Percentiles rank a stretch among this genome's conserved stretches.
These are phyloP conservation scores for Candida freyschussii DNA, from an alignment of 1,139 yeast genomes.

Conservation along the genomic window DNA sequence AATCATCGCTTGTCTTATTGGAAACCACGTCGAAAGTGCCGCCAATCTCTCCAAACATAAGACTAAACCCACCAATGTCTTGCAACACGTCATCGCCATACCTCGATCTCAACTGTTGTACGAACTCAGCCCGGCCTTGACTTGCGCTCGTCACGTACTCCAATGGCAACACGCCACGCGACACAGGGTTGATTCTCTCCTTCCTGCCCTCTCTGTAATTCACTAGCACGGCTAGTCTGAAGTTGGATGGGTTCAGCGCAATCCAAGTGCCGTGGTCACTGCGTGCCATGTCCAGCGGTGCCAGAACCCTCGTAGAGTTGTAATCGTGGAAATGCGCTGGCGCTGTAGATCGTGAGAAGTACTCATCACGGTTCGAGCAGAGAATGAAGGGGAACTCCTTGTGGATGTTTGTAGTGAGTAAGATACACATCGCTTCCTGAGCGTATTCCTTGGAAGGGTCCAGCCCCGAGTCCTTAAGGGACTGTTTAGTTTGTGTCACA, in stretches of 20 bases:
- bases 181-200: constrained; percentile 32
- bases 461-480: too few relatives aligned
- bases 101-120: constrained; percentile 36
- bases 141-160: constrained; percentile 43
- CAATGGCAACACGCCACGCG: constrained; percentile 71
- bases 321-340: constrained; percentile 49
- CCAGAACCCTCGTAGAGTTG: constrained; percentile 38
- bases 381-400: constrained; percentile 66
- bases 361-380: constrained; percentile 85
- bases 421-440: constrained; percentile 79
- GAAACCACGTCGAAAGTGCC: constrained; percentile 47
- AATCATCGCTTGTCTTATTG: constrained; percentile 31
- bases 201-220: constrained; percentile 52
- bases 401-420: constrained; percentile 55
- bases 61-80: constrained; percentile 77
- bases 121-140: constrained; percentile 38
- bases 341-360: constrained; percentile 65
- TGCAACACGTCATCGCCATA: constrained; percentile 34
- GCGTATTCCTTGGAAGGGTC: too few relatives aligned
- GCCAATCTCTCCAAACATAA: constrained; percentile 59
- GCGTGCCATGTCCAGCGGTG: constrained; percentile 75
- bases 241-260: constrained; percentile 54
- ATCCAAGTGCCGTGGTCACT: constrained; percentile 90
- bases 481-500: too few relatives aligned
- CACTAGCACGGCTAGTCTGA: constrained; percentile 68